A percentile compares a stretch with the other conserved stretches of the same genome.
phyloP scores from a whole-genome alignment of 2,329 filamentous ascomycete species.

The Biscogniauxia mediterranea region DNA sequence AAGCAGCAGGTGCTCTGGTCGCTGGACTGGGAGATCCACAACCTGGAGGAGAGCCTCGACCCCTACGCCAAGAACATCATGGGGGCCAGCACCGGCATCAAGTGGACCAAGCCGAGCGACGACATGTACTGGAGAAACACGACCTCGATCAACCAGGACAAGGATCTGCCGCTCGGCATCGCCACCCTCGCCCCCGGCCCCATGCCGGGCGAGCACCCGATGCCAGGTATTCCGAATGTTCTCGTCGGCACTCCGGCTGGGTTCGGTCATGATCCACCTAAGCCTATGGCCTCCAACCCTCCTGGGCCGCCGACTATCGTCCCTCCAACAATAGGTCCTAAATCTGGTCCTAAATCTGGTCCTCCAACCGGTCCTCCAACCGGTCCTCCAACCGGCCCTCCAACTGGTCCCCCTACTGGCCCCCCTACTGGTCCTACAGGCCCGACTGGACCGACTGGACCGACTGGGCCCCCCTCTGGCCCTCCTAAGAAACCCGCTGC shows the following conservation, averaged over 20 bases:
- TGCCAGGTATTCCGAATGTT: slow-evolving; percentile 11
- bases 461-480: too few relatives aligned
- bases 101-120: slow-evolving; percentile 4
- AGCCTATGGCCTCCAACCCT: not conserved
- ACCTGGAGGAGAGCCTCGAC: slow-evolving; percentile 6
- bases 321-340: too few relatives aligned
- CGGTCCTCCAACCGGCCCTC: too few relatives aligned
- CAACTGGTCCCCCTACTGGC: too few relatives aligned
- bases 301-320: too few relatives aligned
- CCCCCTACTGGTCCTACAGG: too few relatives aligned
- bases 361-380: not conserved
- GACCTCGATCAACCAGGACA: slow-evolving; percentile 4
- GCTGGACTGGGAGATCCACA: slow-evolving; percentile 18
- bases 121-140: slow-evolving; percentile 10
- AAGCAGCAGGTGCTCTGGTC: slow-evolving; percentile 21
- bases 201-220: slow-evolving; percentile 21
- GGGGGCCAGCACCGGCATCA: slow-evolving; percentile 9
- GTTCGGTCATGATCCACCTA: slow-evolving; percentile 6
- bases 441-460: too few relatives aligned
- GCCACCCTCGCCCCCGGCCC: slow-evolving; percentile 13
- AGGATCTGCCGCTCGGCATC: slow-evolving; percentile 16
- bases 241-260: slow-evolving; percentile 16
- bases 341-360: not conserved
- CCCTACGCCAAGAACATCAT: not conserved
- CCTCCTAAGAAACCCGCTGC: too few relatives aligned